Conservation (phyloP, 1,139 yeast species). For the Hanseniaspora uvarum region DNA sequence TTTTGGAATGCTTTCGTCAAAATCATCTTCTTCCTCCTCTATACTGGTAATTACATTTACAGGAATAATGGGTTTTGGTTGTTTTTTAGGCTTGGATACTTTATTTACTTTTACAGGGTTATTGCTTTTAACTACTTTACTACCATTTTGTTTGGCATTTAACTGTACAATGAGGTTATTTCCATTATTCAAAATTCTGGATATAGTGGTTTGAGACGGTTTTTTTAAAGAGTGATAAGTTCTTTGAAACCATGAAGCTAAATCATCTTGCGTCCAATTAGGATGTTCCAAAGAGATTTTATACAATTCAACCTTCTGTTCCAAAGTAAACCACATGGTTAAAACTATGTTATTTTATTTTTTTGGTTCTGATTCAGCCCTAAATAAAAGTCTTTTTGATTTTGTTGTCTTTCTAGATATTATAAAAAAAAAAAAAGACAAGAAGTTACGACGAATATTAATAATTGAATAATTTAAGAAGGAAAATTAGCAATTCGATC, state of each 20-base stretch:
- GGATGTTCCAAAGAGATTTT: constrained; percentile 58
- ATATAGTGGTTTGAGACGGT: constrained; percentile 60
- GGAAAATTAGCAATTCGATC: background rate
- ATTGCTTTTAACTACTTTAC: constrained; percentile 21
- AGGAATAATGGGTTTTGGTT: background rate
- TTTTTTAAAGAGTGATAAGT: constrained; percentile 43
- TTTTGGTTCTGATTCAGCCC: no score
- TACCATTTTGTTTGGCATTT: constrained; percentile 36
- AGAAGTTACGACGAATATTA: background rate
- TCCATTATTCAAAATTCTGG: constrained; percentile 49
- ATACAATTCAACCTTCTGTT: constrained; percentile 58
- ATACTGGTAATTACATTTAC: background rate
- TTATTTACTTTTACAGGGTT: background rate
- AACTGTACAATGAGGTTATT: constrained; percentile 43
- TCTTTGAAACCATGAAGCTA: constrained; percentile 55
- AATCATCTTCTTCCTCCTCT: background rate
- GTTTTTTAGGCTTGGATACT: background rate
- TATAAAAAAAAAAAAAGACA: background rate
- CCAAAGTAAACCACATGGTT: constrained; percentile 47
- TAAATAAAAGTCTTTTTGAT: no score
- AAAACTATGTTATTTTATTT: no score
- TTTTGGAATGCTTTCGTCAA: background rate
- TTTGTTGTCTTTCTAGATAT: background rate
- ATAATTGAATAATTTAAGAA: background rate
- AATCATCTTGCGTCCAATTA: constrained; percentile 56